These are phyloP conservation scores for Apophysomyces ossiformis DNA, from an alignment of 371 early-diverging fungal genomes.

Conservation along the genomic window DNA sequence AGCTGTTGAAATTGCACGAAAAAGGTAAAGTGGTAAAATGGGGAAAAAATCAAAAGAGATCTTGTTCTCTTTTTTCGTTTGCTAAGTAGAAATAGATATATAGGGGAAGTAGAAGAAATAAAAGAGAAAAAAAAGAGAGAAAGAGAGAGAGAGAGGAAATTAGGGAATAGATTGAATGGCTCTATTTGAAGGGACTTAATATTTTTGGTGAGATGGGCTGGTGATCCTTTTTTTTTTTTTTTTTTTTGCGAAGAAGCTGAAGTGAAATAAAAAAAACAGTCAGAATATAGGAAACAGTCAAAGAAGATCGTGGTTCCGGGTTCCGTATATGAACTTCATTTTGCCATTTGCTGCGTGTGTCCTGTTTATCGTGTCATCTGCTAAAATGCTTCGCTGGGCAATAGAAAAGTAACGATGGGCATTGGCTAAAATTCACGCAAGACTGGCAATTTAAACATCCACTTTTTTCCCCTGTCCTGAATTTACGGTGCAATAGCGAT, in stretches of 20 bases:
- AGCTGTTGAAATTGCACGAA: neutral
- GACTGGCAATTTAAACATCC: conserved; percentile 7
- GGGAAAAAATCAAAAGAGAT: neutral
- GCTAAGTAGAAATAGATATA: neutral
- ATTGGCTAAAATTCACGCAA: conserved; percentile 11
- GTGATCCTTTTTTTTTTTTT: conserved; percentile 8
- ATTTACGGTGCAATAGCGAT: conserved; percentile 2
- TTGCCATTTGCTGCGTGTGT: neutral
- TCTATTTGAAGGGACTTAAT: conserved; percentile 4
- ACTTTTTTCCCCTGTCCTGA: conserved; percentile 1
- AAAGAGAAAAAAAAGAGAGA: neutral
- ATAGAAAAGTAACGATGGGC: neutral
- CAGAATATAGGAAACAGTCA: neutral
- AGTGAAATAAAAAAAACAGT: neutral
- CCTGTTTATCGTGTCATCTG: conserved; percentile 10
- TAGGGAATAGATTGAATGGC: neutral
- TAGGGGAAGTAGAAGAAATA: too few species aligned
- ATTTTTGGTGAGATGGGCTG: conserved; percentile 9
- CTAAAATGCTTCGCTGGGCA: too few species aligned
- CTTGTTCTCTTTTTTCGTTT: too few species aligned
- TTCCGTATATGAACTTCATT: conserved; percentile 7
- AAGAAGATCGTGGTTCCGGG: conserved; percentile 11
- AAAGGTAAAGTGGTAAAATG: neutral
- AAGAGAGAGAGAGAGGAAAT: neutral
- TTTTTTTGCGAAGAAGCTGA: neutral